phyloP scores from a whole-genome alignment of 306 rosid genomes.

The Fagus sylvatica region DNA sequence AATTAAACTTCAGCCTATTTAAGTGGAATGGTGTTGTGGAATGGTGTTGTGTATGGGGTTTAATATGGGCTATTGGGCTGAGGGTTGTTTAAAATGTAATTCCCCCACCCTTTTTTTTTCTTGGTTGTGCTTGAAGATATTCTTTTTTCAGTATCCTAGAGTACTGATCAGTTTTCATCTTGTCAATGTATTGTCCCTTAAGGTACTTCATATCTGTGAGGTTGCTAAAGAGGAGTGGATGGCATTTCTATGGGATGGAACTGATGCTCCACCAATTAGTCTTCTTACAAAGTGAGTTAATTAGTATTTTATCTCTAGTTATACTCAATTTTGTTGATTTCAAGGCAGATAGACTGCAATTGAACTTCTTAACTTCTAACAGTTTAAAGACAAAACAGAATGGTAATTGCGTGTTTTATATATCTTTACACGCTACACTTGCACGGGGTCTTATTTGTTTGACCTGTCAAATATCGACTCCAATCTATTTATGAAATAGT shows the following conservation, averaged over 20 bases:
- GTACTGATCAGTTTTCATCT: constrained; percentile 22
- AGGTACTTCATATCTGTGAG: constrained; percentile 60
- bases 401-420: constrained; percentile 3
- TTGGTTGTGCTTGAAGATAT: background rate
- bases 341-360: background rate
- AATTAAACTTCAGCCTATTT: no score
- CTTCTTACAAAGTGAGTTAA: constrained; percentile 50
- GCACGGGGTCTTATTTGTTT: background rate
- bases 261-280: constrained; percentile 52
- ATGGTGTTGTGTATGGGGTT: no score
- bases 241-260: constrained; percentile 79
- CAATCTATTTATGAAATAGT: background rate
- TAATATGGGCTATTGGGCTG: background rate
- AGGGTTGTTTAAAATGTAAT: no score
- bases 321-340: background rate
- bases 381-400: constrained; percentile 1
- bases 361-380: background rate
- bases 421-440: background rate
- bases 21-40: no score
- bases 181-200: constrained; percentile 19
- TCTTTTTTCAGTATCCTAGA: background rate
- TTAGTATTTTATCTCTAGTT: constrained; percentile 18
- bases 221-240: constrained; percentile 40
- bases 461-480: background rate
- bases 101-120: background rate